These are phyloP conservation scores for Xylariomycetidae sp. DNA, from an alignment of 2,329 filamentous ascomycete species.

Conservation along the genomic window DNA sequence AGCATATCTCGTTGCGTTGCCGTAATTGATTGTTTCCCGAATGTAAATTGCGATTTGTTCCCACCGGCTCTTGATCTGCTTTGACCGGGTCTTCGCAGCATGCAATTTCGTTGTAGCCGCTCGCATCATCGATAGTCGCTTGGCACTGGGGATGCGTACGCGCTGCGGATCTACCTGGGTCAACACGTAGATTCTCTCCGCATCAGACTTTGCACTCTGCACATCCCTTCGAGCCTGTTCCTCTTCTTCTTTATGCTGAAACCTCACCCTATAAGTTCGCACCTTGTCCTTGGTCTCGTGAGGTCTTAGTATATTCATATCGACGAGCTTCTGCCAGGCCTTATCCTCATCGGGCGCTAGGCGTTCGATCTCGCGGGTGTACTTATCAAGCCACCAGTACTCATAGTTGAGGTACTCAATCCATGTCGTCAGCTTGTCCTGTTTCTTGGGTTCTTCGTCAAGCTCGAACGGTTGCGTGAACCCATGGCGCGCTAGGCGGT, in stretches of 20 bases:
- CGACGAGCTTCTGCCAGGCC: slow-evolving; percentile 28
- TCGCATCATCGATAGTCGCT: slow-evolving; percentile 8
- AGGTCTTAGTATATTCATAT: slow-evolving; percentile 21
- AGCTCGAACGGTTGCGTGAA: background rate
- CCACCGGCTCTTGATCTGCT: slow-evolving; percentile 13
- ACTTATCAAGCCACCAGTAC: slow-evolving; percentile 3
- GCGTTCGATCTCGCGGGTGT: slow-evolving; percentile 11
- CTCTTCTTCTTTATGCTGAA: slow-evolving; percentile 11
- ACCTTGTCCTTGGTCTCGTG: slow-evolving; percentile 23
- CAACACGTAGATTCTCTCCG: slow-evolving; percentile 2
- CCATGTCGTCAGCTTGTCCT: slow-evolving; percentile 6
- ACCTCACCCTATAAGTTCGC: background rate
- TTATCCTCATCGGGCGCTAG: slow-evolving; percentile 20
- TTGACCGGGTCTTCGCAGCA: slow-evolving; percentile 12
- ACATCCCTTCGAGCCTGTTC: slow-evolving; percentile 13
- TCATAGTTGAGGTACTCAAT: slow-evolving; percentile 6
- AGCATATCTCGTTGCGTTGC: slow-evolving; percentile 11
- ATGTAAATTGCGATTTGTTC: slow-evolving; percentile 15
- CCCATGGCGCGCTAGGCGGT: background rate
- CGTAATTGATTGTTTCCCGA: slow-evolving; percentile 4
- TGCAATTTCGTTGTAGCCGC: slow-evolving; percentile 11
- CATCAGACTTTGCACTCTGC: slow-evolving; percentile 8
- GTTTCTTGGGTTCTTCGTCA: slow-evolving; percentile 12
- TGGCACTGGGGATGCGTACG: slow-evolving; percentile 7
- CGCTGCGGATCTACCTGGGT: slow-evolving; percentile 2